Conservation (phyloP, 2,329 filamentous ascomycete genomes). For the Aspergillus sp. region DNA sequence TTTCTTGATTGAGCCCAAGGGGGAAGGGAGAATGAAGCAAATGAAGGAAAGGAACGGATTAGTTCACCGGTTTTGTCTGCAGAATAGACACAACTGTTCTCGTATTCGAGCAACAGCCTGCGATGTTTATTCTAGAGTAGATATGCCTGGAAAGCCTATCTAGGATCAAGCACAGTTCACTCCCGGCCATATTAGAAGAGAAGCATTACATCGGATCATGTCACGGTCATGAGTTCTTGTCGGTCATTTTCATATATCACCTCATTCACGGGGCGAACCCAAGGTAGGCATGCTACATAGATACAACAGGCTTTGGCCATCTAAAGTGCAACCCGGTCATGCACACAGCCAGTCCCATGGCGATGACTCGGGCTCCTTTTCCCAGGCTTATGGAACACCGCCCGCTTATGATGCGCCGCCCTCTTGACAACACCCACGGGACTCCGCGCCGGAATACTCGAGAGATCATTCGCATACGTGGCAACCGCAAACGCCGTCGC, state of each 20-base stretch:
- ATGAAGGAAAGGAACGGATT: too few species aligned
- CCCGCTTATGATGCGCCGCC: background rate
- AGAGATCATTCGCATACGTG: constrained; percentile 32
- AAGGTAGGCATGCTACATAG: too few species aligned
- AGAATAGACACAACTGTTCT: too few species aligned
- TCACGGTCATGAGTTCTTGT: background rate
- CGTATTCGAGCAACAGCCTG: too few species aligned
- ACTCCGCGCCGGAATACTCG: constrained; percentile 25
- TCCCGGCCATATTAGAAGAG: too few species aligned
- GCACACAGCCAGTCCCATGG: constrained; percentile 25
- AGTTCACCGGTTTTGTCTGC: too few species aligned
- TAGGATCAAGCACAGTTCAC: too few species aligned
- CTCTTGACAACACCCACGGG: constrained; percentile 1
- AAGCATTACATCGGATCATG: background rate
- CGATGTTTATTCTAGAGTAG: too few species aligned
- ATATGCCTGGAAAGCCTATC: too few species aligned
- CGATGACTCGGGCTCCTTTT: constrained; percentile 23
- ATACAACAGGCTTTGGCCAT: background rate
- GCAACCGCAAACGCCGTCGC: constrained; percentile 34
- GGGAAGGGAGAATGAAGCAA: too few species aligned
- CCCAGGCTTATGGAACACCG: background rate
- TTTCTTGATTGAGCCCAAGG: too few species aligned
- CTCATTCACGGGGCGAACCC: background rate
- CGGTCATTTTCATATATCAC: background rate
- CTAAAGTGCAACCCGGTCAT: constrained; percentile 2